Conservation (phyloP, 2,329 filamentous ascomycete genomes). For the Neobulgaria alba region DNA sequence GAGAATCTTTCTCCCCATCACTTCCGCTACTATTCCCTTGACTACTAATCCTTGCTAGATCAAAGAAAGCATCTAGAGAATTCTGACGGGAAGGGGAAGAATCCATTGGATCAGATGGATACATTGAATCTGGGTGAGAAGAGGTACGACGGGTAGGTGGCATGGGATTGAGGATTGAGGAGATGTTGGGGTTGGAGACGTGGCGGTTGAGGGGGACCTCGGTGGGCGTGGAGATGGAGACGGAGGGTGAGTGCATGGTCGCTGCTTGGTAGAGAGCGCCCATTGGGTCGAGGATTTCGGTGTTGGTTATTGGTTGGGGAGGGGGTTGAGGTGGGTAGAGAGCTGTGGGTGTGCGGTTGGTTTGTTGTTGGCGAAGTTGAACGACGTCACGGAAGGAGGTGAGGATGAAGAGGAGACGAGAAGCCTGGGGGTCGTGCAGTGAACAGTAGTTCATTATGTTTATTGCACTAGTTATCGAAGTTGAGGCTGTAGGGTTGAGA, state of each 20-base stretch:
- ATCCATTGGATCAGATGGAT: background rate
- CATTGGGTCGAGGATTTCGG: slow-evolving; percentile 8
- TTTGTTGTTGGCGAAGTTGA: slow-evolving; percentile 7
- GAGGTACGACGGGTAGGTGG: background rate
- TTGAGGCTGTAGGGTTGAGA: slow-evolving; percentile 34
- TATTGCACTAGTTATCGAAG: slow-evolving; percentile 37
- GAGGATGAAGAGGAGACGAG: slow-evolving; percentile 41
- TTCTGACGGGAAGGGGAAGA: background rate
- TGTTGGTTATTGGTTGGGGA: no score
- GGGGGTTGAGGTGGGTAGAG: background rate
- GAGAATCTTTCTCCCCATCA: slow-evolving; percentile 10
- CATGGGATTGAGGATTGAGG: background rate
- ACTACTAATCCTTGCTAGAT: slow-evolving; percentile 8
- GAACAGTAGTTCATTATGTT: slow-evolving; percentile 41
- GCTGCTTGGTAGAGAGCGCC: slow-evolving; percentile 5
- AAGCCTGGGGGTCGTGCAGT: slow-evolving; percentile 39
- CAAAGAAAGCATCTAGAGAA: slow-evolving; percentile 12
- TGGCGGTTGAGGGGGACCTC: background rate
- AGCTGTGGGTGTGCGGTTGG: slow-evolving; percentile 1
- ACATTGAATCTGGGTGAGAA: background rate
- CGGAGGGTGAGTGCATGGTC: background rate
- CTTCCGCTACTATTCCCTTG: slow-evolving; percentile 5
- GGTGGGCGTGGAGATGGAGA: background rate
- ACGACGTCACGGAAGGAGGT: slow-evolving; percentile 39
- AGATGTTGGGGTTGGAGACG: slow-evolving; percentile 1